Base-by-base conservation (phyloP, 1,139 yeast genomes). In the Yamadazyma pseudoaaseri region DNA sequence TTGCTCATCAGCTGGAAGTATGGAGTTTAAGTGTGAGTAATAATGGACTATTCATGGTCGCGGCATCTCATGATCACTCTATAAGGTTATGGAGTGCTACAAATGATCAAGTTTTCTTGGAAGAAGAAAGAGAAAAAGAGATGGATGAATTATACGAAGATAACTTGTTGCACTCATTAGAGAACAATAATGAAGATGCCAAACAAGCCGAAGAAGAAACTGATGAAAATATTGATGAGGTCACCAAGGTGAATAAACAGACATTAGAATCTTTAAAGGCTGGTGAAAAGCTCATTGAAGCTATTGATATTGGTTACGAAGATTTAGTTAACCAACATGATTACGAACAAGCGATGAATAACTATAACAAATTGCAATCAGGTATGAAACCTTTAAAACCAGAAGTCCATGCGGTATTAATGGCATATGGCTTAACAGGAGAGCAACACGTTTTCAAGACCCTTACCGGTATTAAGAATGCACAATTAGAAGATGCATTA, bases 61-160 rank as follows among this genome's bases (percentile, higher is more conserved):
- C 95, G n/a, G 83, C 92, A 1, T 82, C 97, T 6, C 98, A 92
- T 57, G 99, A 92, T 57, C 95, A 86, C 55, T 83, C 96, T 48
- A 79, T 92, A 34, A 73, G 98, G 54, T 62, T 89, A 15, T 92
- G 98, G 98, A 76, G 75, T 43, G 90, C 87, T 53, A 86, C 95
- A 4, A 94, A 85, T 39, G 98, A 92, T 56, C 94, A 92, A 49
- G 90, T 92, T 16, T 92, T 92, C 59, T 62, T 94, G 41, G 97
- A 92, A 56, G 99, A 92, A 70, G 98, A 92, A 62, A 74, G 92
- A 39, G 99, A 94, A 54, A 86, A 84, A 58, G 98, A 92, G 57
- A 71, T 89, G 75, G 98, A 92, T 55, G 96, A 90, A 57, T 64
- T 82, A 41, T 87, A 90, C 54, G 98, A 92, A 54, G 72, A 73